Evolutionary conservation across 2,329 filamentous ascomycete genomes (phyloP).

Genomic region (Penicillium paneum): DNA sequence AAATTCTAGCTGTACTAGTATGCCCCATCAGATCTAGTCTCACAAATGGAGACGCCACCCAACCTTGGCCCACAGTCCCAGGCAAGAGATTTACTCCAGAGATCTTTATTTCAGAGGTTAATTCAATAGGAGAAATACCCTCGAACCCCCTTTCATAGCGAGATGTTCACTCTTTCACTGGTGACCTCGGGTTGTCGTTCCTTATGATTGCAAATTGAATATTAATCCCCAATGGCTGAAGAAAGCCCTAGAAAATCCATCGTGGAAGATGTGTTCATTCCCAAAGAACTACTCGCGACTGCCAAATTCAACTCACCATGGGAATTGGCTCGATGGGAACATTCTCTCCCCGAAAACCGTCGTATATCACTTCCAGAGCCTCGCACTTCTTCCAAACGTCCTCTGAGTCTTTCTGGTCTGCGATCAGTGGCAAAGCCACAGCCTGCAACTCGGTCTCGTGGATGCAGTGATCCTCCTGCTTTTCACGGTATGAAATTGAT

Average conservation of each 20-base stretch:
- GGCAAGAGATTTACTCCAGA: neutral
- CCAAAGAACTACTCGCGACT: slow-evolving; percentile 16
- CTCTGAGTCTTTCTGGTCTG: slow-evolving; percentile 14
- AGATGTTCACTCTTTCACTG: neutral
- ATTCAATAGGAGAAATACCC: neutral
- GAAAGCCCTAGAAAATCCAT: slow-evolving; percentile 9
- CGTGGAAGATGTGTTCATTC: slow-evolving; percentile 20
- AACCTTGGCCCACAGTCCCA: neutral
- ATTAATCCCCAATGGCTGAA: neutral
- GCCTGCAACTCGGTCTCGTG: slow-evolving; percentile 7
- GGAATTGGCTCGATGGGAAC: slow-evolving; percentile 19
- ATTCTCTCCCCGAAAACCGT: slow-evolving; percentile 17
- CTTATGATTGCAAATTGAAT: neutral
- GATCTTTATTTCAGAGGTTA: neutral
- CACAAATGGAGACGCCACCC: neutral
- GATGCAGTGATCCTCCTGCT: slow-evolving; percentile 2
- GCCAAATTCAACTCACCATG: slow-evolving; percentile 20
- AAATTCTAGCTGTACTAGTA: neutral
- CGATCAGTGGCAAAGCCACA: slow-evolving; percentile 7
- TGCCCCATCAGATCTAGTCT: slow-evolving; percentile 1
- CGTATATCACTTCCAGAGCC: slow-evolving; percentile 6
- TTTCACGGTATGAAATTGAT: slow-evolving; percentile 1
- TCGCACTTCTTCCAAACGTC: slow-evolving; percentile 7
- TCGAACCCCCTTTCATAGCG: neutral
- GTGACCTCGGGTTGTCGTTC: neutral